These are phyloP conservation scores for Oldenlandia corymbosa DNA, from an alignment of 257 asterid species.

Conservation along the genomic window DNA sequence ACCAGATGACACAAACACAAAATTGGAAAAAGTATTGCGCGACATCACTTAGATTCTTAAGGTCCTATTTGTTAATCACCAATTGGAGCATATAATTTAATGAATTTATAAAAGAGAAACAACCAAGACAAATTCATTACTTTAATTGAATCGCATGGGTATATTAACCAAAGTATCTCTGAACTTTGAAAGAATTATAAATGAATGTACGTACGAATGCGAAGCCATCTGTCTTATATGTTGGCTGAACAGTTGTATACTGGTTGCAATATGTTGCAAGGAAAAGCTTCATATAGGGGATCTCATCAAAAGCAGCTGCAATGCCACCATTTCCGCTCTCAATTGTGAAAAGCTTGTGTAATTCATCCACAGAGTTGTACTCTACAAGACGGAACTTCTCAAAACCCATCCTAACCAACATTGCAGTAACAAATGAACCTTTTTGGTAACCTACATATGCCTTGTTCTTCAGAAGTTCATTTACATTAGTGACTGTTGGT, in stretches of 20 bases:
- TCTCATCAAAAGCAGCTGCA: conserved; percentile 37
- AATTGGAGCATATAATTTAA: too few species aligned
- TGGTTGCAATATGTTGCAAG: conserved; percentile 25
- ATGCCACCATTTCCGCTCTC: conserved; percentile 34
- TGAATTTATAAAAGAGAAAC: too few species aligned
- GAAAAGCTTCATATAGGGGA: conserved; percentile 33
- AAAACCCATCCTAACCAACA: conserved; percentile 16
- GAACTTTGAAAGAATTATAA: too few species aligned
- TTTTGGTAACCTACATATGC: conserved; percentile 23
- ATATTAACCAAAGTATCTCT: too few species aligned
- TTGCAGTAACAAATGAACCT: conserved; percentile 15
- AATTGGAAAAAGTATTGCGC: too few species aligned
- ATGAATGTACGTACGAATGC: conserved; percentile 26
- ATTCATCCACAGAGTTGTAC: conserved; percentile 17
- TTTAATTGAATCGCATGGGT: too few species aligned
- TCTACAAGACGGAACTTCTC: conserved; percentile 15
- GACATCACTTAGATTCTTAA: too few species aligned
- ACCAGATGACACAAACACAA: too few species aligned
- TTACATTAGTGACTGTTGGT: conserved; percentile 40
- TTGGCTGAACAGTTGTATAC: conserved; percentile 25
- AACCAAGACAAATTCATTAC: too few species aligned
- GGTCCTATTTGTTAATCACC: too few species aligned
- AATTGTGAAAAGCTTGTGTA: conserved; percentile 18
- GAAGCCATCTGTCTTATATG: conserved; percentile 31
- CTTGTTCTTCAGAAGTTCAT: conserved; percentile 25